Conservation (phyloP, 257 asterid genomes). For the Prunella vulgaris region DNA sequence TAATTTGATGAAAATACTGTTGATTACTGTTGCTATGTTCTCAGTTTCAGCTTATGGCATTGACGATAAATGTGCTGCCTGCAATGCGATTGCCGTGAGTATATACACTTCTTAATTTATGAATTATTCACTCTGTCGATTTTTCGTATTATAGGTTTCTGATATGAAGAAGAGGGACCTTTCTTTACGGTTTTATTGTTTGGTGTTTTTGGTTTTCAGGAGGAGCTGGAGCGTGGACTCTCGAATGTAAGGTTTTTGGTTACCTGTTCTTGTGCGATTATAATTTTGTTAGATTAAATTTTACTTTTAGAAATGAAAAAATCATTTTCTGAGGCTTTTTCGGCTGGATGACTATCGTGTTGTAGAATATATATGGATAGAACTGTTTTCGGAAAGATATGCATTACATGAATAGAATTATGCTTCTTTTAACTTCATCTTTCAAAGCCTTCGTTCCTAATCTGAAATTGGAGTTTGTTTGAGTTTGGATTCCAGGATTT, state of each 20-base stretch:
- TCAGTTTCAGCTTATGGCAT: slow-evolving; percentile 37
- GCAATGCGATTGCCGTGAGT: slow-evolving; percentile 90
- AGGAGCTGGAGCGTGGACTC: slow-evolving; percentile 85
- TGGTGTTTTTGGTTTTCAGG: slow-evolving; percentile 41
- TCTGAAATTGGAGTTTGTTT: slow-evolving; percentile 4
- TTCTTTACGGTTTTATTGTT: not conserved
- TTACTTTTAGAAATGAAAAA: not conserved
- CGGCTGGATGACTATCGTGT: not conserved
- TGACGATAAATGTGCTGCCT: slow-evolving; percentile 87
- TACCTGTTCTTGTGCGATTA: not conserved
- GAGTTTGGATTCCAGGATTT: not conserved
- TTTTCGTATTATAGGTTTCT: not conserved
- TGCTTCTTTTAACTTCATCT: slow-evolving; percentile 1
- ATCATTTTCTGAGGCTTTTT: not conserved
- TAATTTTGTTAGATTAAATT: not conserved
- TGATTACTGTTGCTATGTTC: slow-evolving; percentile 20
- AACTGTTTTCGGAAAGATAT: not conserved
- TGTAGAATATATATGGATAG: not conserved
- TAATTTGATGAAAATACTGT: slow-evolving; percentile 2
- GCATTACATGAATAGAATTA: not conserved
- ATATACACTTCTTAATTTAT: not conserved
- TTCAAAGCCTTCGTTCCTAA: not conserved
- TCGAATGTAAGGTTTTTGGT: slow-evolving; percentile 45
- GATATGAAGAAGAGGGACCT: not conserved
- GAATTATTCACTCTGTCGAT: not conserved